Conservation (phyloP, 2,329 filamentous ascomycete species). For the Trichoderma guizhouense region DNA sequence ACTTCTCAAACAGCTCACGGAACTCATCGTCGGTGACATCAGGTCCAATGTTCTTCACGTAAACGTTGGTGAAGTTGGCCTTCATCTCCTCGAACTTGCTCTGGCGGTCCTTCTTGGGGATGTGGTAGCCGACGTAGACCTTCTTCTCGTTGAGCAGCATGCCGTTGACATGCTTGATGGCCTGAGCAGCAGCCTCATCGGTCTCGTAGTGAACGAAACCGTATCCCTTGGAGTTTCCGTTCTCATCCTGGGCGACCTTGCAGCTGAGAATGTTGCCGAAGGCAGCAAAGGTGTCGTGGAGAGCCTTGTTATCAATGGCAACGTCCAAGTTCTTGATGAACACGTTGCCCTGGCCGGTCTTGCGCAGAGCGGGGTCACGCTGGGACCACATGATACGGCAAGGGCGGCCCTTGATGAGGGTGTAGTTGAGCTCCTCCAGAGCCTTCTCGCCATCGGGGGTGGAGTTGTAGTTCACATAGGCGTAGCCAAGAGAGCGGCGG, state of each 20-base stretch:
- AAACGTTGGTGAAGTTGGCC: conserved; percentile 99
- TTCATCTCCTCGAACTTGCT: conserved; percentile 99
- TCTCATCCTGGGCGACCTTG: conserved; percentile 98
- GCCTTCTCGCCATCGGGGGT: conserved; percentile 95
- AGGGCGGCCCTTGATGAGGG: conserved; percentile 94
- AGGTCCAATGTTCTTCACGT: conserved; percentile 92
- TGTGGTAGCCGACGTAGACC: conserved; percentile 98
- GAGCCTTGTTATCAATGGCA: conserved; percentile 99
- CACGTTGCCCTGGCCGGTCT: conserved; percentile 98
- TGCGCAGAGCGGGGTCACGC: conserved; percentile 96
- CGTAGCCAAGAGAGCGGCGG: conserved; percentile 96
- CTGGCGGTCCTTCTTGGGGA: conserved; percentile 99
- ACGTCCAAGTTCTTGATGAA: conserved; percentile 99
- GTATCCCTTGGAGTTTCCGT: conserved; percentile 95
- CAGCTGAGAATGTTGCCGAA: conserved; percentile 99
- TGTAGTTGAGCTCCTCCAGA: conserved; percentile 99
- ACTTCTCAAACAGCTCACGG: conserved; percentile 86
- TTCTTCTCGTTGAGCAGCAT: conserved; percentile 99
- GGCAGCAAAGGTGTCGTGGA: conserved; percentile 97
- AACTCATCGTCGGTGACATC: conserved; percentile 93
- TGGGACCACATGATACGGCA: conserved; percentile 99
- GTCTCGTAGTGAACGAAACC: conserved; percentile 99
- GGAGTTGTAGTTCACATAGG: conserved; percentile 99
- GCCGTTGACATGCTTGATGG: conserved; percentile 99
- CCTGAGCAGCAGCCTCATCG: conserved; percentile 90